Conservation (phyloP, 129 eudicot genomes). For the Flaveria robusta region DNA sequence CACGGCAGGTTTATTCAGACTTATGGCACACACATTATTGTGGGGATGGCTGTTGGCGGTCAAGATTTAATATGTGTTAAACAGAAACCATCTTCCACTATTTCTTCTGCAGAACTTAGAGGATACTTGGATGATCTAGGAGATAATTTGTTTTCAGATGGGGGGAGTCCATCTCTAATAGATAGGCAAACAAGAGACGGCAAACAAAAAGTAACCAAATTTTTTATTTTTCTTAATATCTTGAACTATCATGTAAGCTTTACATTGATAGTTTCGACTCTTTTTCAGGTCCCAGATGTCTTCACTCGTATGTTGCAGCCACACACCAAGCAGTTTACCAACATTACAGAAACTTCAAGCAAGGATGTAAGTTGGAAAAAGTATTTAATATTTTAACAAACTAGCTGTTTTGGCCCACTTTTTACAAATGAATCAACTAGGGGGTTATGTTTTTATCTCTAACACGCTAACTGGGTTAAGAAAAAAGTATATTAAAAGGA, state of each 20-base stretch:
- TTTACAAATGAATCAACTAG: background rate
- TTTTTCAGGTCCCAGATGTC: constrained; percentile 51
- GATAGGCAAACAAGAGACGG: constrained; percentile 66
- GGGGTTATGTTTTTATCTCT: background rate
- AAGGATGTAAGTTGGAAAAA: constrained; percentile 26
- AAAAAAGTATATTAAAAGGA: background rate
- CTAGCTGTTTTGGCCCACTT: background rate
- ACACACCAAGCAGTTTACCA: constrained; percentile 35
- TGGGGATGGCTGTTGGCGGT: constrained; percentile 96
- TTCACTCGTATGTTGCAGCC: constrained; percentile 36
- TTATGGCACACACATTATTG: constrained; percentile 88
- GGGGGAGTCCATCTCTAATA: constrained; percentile 52
- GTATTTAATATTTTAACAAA: background rate
- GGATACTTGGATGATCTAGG: constrained; percentile 90
- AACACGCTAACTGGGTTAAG: background rate
- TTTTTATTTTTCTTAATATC: background rate
- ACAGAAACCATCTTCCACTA: constrained; percentile 71
- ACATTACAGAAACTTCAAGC: constrained; percentile 33
- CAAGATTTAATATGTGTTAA: constrained; percentile 90
- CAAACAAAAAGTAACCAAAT: constrained; percentile 51
- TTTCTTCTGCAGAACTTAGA: constrained; percentile 77
- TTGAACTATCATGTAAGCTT: background rate
- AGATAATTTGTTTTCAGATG: constrained; percentile 80
- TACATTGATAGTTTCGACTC: background rate
- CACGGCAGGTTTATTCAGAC: constrained; percentile 85